phyloP scores from a whole-genome alignment of 371 early-diverging fungal species.

The Syncephalis fuscata region DNA sequence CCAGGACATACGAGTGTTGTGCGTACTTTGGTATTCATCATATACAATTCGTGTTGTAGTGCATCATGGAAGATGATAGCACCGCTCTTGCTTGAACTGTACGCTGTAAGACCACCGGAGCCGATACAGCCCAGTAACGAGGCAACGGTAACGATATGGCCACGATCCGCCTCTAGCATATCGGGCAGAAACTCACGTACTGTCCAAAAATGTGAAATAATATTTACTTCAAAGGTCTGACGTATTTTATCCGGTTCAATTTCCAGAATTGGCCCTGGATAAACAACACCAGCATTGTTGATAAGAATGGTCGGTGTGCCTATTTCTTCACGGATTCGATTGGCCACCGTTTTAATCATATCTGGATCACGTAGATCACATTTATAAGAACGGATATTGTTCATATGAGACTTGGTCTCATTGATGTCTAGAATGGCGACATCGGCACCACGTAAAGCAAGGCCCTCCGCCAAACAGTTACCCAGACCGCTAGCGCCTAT shows the following conservation, averaged over 20 bases:
- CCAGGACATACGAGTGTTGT: no score
- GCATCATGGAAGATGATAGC: no score
- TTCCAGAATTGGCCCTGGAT: constrained; percentile 18
- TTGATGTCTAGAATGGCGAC: constrained; percentile 24
- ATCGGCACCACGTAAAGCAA: constrained; percentile 15
- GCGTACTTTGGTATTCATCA: no score
- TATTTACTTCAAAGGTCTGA: constrained; percentile 26
- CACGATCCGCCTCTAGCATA: constrained; percentile 23
- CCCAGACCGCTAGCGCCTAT: constrained; percentile 31
- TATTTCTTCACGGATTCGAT: constrained; percentile 16
- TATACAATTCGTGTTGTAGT: no score
- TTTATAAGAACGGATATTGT: constrained; percentile 7
- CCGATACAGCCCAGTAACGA: no score
- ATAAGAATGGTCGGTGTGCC: constrained; percentile 31
- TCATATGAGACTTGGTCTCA: not conserved
- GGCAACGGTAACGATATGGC: constrained; percentile 21
- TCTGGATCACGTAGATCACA: constrained; percentile 27
- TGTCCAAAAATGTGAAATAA: constrained; percentile 25
- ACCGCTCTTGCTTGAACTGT: no score
- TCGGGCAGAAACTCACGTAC: constrained; percentile 27
- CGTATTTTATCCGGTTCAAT: constrained; percentile 16
- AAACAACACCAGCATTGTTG: constrained; percentile 39
- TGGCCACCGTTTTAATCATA: constrained; percentile 19
- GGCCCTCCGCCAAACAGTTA: constrained; percentile 13
- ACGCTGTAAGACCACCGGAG: no score